Evolutionary conservation across 1,139 yeast species (phyloP).

Genomic region (Kodamaea alishanica): DNA sequence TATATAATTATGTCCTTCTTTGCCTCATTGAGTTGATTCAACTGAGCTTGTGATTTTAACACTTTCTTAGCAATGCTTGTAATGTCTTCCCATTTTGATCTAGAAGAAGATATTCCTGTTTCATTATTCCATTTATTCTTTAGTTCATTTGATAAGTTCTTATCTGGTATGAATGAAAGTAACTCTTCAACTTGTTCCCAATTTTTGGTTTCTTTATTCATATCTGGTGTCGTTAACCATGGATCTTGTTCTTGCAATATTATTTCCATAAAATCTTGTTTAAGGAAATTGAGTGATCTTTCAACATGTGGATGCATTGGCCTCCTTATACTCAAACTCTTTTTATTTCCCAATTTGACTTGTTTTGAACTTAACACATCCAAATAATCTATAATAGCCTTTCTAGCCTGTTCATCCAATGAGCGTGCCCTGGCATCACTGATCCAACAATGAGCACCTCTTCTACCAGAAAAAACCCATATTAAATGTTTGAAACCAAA

Average conservation of each 20-base stretch:
- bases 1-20: constrained; percentile 81
- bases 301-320: constrained; percentile 89
- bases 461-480: constrained; percentile 98
- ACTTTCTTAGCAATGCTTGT: constrained; percentile 52
- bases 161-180: constrained; percentile 60
- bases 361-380: constrained; percentile 64
- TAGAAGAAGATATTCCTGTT: constrained; percentile 28
- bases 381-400: constrained; percentile 78
- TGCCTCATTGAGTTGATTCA: constrained; percentile 56
- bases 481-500: constrained; percentile 83
- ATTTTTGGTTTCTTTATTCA: constrained; percentile 37
- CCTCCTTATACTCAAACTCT: constrained; percentile 53
- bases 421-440: constrained; percentile 79
- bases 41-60: constrained; percentile 40
- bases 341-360: constrained; percentile 28
- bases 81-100: constrained; percentile 79
- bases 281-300: constrained; percentile 68
- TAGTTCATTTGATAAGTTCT: constrained; percentile 51
- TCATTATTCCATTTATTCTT: constrained; percentile 42
- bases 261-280: constrained; percentile 57
- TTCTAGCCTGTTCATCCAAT: constrained; percentile 68
- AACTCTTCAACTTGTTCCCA: constrained; percentile 51
- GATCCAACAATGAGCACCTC: constrained; percentile 99
- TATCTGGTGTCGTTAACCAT: constrained; percentile 41
- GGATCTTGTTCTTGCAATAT: constrained; percentile 85